Evolutionary conservation across 805 yeast species (phyloP), one percentile per base, ranked within the genome.

Genomic region (Saccharomycopsis guyanensis): DNA sequence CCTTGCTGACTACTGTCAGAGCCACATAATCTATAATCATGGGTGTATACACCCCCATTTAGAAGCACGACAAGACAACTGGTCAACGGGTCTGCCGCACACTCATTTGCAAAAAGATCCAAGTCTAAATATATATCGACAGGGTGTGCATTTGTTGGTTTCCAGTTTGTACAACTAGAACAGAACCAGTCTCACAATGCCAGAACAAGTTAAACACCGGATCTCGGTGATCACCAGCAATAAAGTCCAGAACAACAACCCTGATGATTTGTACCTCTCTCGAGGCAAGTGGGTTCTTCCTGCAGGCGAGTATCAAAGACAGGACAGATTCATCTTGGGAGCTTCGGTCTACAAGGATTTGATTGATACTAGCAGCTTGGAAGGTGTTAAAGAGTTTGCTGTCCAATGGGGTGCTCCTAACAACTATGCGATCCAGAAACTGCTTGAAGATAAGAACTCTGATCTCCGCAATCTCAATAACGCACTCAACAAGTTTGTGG

Each of bases 241-340:
- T 27, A 40, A 44, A 24, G 45, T 25, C 13, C 45, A 44, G 18
- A 33, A 42, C 13, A 34, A 34, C 16, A 29, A 47, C 12, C 15
- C 22, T 16, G 46, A 40, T 10, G 50, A 16, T 4, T 37, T 49
- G 18, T 10, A 41, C 18, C 29, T 51, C 10, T 42, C 52, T 10
- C 33, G 47, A 22, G 49, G 40, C 6, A 42, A 43, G 25, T 51
- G 54, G 54, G 33, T 36, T 8, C 25, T 51, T n/a, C 52, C 54
- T 33, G 23, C 32, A 18, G 48, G 51, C n/a, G 29, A 43, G 7
- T 45, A 45, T 32, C 51, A 51, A 35, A 27, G 54, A 15, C 54
- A 51, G 39, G 54, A 51, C 29, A 22, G 51, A 20, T 49, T 51
- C 16, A 18, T 40, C 5, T 15, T 49, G 19, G 49, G 50, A 5